Percentiles rank a stretch among this genome's conserved stretches.
Conservation (phyloP, 768 basidiomycete species). For the Russula olivacea region DNA sequence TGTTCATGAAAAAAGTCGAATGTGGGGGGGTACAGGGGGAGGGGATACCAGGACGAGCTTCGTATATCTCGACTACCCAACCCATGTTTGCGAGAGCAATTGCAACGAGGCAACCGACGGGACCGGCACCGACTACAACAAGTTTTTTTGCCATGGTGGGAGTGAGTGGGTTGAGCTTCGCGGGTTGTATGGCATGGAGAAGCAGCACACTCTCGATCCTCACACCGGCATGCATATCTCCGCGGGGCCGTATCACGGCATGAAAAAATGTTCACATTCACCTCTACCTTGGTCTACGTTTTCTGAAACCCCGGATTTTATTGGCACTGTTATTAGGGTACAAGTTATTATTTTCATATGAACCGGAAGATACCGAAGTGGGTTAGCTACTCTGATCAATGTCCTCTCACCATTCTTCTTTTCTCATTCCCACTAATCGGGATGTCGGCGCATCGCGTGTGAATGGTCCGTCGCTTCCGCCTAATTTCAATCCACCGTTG, state of each 20-base stretch:
- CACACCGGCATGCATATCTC: neutral
- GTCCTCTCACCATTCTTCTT: conserved; percentile 18
- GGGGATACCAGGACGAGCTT: conserved; percentile 64
- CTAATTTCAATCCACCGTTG: conserved; percentile 6
- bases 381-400: neutral
- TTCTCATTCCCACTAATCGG: conserved; percentile 41
- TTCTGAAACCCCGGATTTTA: neutral
- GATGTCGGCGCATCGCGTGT: conserved; percentile 40
- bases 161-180: neutral
- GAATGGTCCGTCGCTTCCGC: conserved; percentile 20
- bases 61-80: conserved; percentile 77
- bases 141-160: conserved; percentile 34
- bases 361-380: neutral
- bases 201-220: neutral
- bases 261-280: neutral
- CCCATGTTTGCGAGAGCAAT: conserved; percentile 80
- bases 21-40: conserved; percentile 3
- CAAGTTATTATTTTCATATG: neutral
- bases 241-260: neutral
- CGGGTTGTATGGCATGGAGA: neutral
- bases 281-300: neutral
- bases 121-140: conserved; percentile 82
- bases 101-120: conserved; percentile 90
- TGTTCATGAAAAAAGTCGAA: neutral
- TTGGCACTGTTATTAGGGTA: neutral